phyloP scores from a whole-genome alignment of 192 early-diverging fungal species.

The Mortierella claussenii region DNA sequence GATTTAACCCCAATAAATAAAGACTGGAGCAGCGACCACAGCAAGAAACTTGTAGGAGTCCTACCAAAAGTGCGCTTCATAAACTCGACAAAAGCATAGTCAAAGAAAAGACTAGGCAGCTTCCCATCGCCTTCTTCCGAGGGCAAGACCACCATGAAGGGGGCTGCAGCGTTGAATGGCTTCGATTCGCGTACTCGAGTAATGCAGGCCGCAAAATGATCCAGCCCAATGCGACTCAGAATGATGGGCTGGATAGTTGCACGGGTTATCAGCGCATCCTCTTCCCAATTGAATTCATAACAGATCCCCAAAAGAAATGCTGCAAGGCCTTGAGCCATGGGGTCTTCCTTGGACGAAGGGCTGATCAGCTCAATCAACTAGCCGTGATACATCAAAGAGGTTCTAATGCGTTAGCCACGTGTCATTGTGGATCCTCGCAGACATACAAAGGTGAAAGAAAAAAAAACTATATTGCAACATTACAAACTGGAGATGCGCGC shows the following conservation, averaged over 20 bases:
- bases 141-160: slow-evolving; percentile 70
- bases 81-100: slow-evolving; percentile 85
- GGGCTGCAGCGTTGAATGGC: slow-evolving; percentile 79
- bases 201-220: slow-evolving; percentile 86
- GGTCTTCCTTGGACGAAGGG: slow-evolving; percentile 85
- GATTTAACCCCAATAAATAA: background rate
- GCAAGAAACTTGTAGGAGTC: no score
- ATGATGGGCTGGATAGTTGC: slow-evolving; percentile 87
- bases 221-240: slow-evolving; percentile 85
- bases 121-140: slow-evolving; percentile 68
- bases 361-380: slow-evolving; percentile 92
- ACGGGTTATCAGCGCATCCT: slow-evolving; percentile 77
- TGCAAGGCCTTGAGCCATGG: slow-evolving; percentile 89
- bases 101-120: slow-evolving; percentile 81
- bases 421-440: no score
- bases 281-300: slow-evolving; percentile 90
- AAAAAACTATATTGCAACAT: no score
- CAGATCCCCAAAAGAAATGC: slow-evolving; percentile 88
- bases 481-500: slow-evolving; percentile 91
- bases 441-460: no score
- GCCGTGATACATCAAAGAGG: no score
- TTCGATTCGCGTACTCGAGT: slow-evolving; percentile 87
- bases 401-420: no score
- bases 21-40: no score
- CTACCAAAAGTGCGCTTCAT: slow-evolving; percentile 86